Base-by-base conservation (phyloP, 2,329 filamentous ascomycete species). In the Boeremia exigua region DNA sequence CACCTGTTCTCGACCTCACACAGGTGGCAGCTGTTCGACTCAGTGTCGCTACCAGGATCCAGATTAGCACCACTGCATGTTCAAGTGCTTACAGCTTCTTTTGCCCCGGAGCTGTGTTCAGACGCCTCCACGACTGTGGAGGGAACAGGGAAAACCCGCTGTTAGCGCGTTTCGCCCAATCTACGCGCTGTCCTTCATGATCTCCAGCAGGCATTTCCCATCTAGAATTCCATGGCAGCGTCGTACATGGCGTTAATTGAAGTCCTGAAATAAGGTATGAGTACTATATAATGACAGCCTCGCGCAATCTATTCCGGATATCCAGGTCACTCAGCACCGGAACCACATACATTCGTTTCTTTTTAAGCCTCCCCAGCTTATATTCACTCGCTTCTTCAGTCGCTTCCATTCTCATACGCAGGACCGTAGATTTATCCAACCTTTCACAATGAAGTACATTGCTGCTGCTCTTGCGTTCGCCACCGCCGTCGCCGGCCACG, bases 121-220 rank as follows among this genome's bases (percentile, higher is more conserved):
- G 17, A 37, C n/a, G 25, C 42, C 8, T 48, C 19, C 8, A 42
- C 28, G 19, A 42, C 25, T 38, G 47, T 49, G 42, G 27, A 36
- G 17, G 45, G 30, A 48, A 43, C 44, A 48, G 40, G 43, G 12
- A 52, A 29, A 33, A 42, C 12, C 33, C 50, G 32, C 48, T 52
- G 46, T 51, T 72, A 69, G 67, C 63, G 68, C 38, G 60, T 66
- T 68, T 68, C 60, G 58, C 60, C 61, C 70, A 73, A 73, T 74
- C 58, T 66, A 71, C 60, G 44, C 56, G 50, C 56, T 57, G 53
- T 62, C 63, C 60, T 65, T 69, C 56, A 67, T 67, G 60, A 70
- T 66, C 61, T 33, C 49, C 62, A 28, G 28, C 61, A 63, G 42
- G 58, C 61, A 67, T 66, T 43, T 39, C 36, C 33, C 59, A 59